Evolutionary conservation across 2,329 filamentous ascomycete species (phyloP), one percentile per base, ranked within the genome.

Genomic region (Aspergillus proliferans): DNA sequence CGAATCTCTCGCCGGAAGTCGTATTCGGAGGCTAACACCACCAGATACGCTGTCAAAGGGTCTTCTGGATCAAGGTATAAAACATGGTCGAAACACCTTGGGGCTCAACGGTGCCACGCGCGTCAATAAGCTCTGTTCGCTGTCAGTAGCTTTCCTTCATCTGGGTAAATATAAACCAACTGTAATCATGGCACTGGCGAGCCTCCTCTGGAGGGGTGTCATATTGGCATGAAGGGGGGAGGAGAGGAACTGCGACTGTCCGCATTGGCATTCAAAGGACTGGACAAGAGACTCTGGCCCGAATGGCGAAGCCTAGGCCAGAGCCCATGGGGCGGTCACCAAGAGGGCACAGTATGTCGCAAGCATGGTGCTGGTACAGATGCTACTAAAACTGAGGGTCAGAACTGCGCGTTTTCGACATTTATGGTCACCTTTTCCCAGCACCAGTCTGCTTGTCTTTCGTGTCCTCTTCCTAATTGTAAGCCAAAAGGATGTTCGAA

Each of bases 81-180:
- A 47, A 47, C 46, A 47, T 43, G 36, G 38, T 47, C 3, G 39
- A 43, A n/a, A 43, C 46, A 10, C 22, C 38, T 22, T 47, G 46
- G 18, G 46, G 22, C 22, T 47, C 39, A n/a, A 6, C 22, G 7
- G 46, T 47, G 15, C 46, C 24, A 14, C 38, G 39, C 21, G 41
- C 41, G 9, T 43, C 41, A 26, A 30, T 24, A 6, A 43, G 21
- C 24, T 43, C 3, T 43, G 24, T 26, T 26, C 9, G 22, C 4
- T n/a, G 6, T 24, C 21, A n/a, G 14, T 22, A 22, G 22, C 22
- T 22, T 22, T 26, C 21, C 8, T 10, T 19, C 38, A 41, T 21
- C 21, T 21, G 12, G 9, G 21, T 6, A 41, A 28, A 12, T 43
- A 14, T 24, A 22, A 22, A 12, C 41, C 12, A n/a, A 43, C 41